Percentiles rank a stretch among this genome's conserved stretches.
These are phyloP conservation scores for Rhizopus arrhizus DNA, from an alignment of 371 early-diverging fungal species.

Conservation along the genomic window DNA sequence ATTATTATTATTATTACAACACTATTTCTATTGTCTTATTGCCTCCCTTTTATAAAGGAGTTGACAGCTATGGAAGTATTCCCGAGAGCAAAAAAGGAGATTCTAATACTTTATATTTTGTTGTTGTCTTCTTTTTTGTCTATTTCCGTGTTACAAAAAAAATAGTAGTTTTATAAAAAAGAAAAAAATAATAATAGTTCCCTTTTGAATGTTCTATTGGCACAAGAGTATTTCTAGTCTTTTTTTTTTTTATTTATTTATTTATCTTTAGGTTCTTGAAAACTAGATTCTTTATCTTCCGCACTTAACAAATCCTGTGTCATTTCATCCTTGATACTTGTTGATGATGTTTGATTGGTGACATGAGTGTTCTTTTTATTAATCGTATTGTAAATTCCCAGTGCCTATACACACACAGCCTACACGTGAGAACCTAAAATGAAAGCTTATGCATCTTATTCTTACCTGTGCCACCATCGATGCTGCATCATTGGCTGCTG, in stretches of 20 bases:
- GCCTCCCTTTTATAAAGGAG: neutral
- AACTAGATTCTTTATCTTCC: constrained; percentile 29
- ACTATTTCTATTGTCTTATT: neutral
- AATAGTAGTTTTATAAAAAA: neutral
- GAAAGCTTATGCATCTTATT: neutral
- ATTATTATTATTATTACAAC: neutral
- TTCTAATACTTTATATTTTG: neutral
- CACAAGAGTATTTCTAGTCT: neutral
- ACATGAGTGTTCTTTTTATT: constrained; percentile 36
- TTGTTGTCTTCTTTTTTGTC: neutral
- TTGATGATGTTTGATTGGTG: constrained; percentile 5
- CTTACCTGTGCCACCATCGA: constrained; percentile 82
- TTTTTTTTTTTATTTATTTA: neutral
- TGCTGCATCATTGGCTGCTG: constrained; percentile 79
- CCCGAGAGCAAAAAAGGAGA: neutral
- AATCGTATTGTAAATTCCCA: constrained; percentile 57
- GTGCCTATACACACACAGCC: constrained; percentile 36
- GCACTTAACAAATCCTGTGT: constrained; percentile 40
- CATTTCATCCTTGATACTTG: constrained; percentile 37
- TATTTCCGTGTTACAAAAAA: neutral
- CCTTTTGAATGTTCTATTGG: neutral
- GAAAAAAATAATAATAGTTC: neutral
- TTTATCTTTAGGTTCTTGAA: constrained; percentile 27
- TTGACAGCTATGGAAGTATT: neutral
- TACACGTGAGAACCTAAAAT: neutral